Evolutionary conservation across 208 protist species (phyloP).

Genomic region (Willaertia magna): DNA sequence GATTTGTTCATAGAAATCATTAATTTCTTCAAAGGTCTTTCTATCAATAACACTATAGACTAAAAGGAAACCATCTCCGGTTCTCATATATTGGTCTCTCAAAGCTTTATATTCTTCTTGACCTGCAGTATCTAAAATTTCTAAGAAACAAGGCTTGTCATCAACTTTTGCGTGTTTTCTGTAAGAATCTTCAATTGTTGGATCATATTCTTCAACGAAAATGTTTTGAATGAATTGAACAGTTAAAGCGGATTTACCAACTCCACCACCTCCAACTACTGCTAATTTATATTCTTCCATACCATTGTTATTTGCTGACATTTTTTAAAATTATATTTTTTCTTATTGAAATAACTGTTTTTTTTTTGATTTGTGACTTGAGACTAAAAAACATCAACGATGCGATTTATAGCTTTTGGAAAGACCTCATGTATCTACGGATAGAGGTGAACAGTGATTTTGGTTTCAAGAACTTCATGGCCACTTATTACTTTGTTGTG

Average conservation of each 20-base stretch:
- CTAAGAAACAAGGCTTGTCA: conserved; percentile 39
- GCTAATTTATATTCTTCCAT: background rate
- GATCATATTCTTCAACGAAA: conserved; percentile 42
- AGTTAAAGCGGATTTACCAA: conserved; percentile 4
- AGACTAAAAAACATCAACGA: too few relatives aligned
- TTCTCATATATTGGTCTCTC: conserved; percentile 32
- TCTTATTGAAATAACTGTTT: too few relatives aligned
- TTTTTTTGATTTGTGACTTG: too few relatives aligned
- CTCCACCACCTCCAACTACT: conserved; percentile 3
- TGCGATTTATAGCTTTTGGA: too few relatives aligned
- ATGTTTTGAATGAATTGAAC: conserved; percentile 16
- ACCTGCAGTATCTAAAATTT: conserved; percentile 68
- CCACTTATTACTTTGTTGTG: too few relatives aligned
- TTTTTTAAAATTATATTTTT: too few relatives aligned
- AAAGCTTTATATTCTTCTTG: conserved; percentile 43
- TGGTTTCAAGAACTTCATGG: too few relatives aligned
- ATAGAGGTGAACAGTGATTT: too few relatives aligned
- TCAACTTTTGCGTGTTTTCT: conserved; percentile 46
- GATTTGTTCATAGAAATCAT: conserved; percentile 31
- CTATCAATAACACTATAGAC: conserved; percentile 37
- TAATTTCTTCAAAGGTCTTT: conserved; percentile 39
- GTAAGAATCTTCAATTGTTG: conserved; percentile 54
- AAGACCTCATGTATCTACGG: too few relatives aligned
- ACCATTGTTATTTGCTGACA: background rate
- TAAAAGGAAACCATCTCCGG: conserved; percentile 40